Base-by-base conservation (phyloP, 164 flowering plant genomes). In the Aristolochia contorta region DNA sequence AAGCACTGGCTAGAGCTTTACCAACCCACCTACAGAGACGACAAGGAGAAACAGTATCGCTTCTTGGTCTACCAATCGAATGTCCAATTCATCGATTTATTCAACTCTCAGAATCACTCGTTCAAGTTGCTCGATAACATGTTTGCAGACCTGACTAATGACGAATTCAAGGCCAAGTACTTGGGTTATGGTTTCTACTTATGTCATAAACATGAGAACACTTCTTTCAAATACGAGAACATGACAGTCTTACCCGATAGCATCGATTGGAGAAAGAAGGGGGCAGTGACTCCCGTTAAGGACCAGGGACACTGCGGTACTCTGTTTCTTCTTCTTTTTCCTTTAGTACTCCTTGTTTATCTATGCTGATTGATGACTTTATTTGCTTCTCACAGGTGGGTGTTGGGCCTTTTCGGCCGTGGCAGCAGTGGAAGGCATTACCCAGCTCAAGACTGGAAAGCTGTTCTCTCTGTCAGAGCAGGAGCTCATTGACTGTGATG, bases 21-120 rank as follows among this genome's bases (percentile, higher is more conserved):
- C 51, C 61, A 72, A 0, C 60, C 68, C 16, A 56, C 1, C 3
- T 84, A 81, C 63, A 18, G 24, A 9, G 57, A 54, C 27, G 55
- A 52, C 24, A 63, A 71, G 5, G 86, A 85, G 64, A 69, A 71
- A 75, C 24, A 54, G 6, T 8, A 30, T 22, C 74, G 88, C 0
- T 82, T 84, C 54, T 77, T 72, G 57, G 75, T 82, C 46, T 87
- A 80, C 77, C 78, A 75, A 59, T 53, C 76, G 10, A 82, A 84
- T 65, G 67, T 81, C 32, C 64, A 58, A 41, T 74, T 75, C 62
- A 77, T 84, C 20, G 79, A 85, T 60, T 60, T 45, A 45, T 23
- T 82, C 68, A 88, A 85, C 63, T 70, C 83, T 24, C 79, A 59
- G 25, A 71, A n/a, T 63, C 46, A 63, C 13, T 45, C 82, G 0